phyloP scores from a whole-genome alignment of 2,329 filamentous ascomycete genomes.

The Clarireedia hainanense region DNA sequence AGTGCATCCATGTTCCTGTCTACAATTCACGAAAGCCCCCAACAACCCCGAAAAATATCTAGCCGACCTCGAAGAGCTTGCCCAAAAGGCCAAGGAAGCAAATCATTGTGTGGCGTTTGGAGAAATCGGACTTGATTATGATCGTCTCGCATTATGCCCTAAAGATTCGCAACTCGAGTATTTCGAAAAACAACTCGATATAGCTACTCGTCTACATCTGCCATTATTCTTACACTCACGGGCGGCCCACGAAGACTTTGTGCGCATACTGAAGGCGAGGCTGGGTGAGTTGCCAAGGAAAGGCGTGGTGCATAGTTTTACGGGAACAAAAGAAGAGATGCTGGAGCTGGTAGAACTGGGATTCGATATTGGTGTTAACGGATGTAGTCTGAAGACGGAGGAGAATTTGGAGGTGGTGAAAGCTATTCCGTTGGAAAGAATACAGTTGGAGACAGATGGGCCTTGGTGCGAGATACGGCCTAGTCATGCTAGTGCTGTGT shows the following conservation, averaged over 20 bases:
- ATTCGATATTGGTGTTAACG: constrained; percentile 90
- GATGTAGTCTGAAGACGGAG: constrained; percentile 89
- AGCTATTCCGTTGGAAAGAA: constrained; percentile 64
- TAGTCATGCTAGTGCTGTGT: constrained; percentile 61
- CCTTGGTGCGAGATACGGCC: constrained; percentile 96
- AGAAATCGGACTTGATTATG: constrained; percentile 94
- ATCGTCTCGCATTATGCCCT: constrained; percentile 75
- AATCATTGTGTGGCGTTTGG: constrained; percentile 65
- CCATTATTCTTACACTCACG: constrained; percentile 90
- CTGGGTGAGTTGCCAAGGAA: constrained; percentile 62
- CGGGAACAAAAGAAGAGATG: constrained; percentile 81
- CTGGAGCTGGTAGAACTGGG: constrained; percentile 68
- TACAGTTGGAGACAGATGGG: constrained; percentile 96
- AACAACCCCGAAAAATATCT: constrained; percentile 43
- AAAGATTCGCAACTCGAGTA: constrained; percentile 75
- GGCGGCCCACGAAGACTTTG: constrained; percentile 80
- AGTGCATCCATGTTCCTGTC: constrained; percentile 84
- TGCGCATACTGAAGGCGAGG: constrained; percentile 55
- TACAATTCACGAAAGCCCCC: constrained; percentile 55
- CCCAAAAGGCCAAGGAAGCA: constrained; percentile 42
- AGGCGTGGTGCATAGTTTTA: constrained; percentile 92
- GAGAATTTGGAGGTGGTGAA: constrained; percentile 84
- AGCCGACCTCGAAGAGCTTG: constrained; percentile 53
- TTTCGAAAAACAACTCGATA: constrained; percentile 61
- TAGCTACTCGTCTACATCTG: constrained; percentile 55